A percentile compares a stretch with the other conserved stretches of the same genome.
These are phyloP conservation scores for Yarrowia osloensis DNA, from an alignment of 805 yeast genomes.

Conservation along the genomic window DNA sequence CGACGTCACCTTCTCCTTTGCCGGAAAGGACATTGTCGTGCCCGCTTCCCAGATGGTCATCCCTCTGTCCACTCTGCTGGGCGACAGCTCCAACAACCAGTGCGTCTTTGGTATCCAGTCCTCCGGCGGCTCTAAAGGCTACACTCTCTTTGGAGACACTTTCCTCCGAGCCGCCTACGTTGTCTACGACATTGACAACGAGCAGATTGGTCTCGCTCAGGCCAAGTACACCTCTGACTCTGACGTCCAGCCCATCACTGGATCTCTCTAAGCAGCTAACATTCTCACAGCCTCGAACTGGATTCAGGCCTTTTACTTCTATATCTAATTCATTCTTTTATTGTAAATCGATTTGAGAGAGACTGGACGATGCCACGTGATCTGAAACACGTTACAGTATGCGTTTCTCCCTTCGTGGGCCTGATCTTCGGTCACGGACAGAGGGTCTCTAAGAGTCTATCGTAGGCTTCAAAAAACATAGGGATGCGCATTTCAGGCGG, in stretches of 20 bases:
- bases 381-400: too few relatives aligned
- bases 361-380: too few relatives aligned
- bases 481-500: too few relatives aligned
- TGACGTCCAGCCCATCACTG: slow-evolving; percentile 38
- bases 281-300: neutral
- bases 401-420: too few relatives aligned
- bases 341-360: too few relatives aligned
- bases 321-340: neutral
- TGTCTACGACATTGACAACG: slow-evolving; percentile 63
- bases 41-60: slow-evolving; percentile 70
- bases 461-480: too few relatives aligned
- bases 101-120: slow-evolving; percentile 96
- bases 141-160: slow-evolving; percentile 55
- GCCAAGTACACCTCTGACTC: slow-evolving; percentile 41
- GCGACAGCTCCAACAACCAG: slow-evolving; percentile 91
- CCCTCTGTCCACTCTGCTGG: slow-evolving; percentile 65
- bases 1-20: slow-evolving; percentile 84
- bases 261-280: neutral
- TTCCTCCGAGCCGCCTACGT: slow-evolving; percentile 64
- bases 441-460: too few relatives aligned
- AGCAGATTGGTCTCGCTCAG: slow-evolving; percentile 58
- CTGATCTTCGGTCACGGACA: too few relatives aligned
- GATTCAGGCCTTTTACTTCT: neutral
- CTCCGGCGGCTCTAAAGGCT: slow-evolving; percentile 69
- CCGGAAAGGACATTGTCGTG: slow-evolving; percentile 86